Conservation (phyloP, 1,284 basidiomycete genomes). For the Entoloma clypeatum region DNA sequence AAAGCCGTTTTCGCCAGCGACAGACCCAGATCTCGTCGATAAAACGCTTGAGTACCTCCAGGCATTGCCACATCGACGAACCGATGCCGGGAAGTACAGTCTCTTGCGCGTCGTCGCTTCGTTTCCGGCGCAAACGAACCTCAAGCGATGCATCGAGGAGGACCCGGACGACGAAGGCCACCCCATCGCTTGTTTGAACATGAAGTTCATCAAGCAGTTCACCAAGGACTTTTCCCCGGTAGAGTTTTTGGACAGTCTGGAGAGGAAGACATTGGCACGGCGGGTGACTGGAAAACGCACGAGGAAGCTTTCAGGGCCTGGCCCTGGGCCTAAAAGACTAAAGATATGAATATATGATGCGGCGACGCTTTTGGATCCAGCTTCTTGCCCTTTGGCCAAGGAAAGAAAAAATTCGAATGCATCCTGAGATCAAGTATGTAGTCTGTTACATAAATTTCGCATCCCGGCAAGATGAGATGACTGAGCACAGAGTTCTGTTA, state of each 20-base stretch:
- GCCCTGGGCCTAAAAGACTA: slow-evolving; percentile 15
- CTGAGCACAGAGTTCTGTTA: too few species aligned
- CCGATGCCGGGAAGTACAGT: slow-evolving; percentile 33
- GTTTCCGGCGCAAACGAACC: slow-evolving; percentile 34
- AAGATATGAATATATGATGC: slow-evolving; percentile 10
- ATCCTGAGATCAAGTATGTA: too few species aligned
- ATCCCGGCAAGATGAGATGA: too few species aligned
- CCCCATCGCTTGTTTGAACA: slow-evolving; percentile 36
- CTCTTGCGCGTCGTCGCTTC: slow-evolving; percentile 35
- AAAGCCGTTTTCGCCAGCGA: slow-evolving; percentile 28
- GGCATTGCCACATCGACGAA: slow-evolving; percentile 28
- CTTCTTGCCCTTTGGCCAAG: too few species aligned
- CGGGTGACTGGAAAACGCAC: slow-evolving; percentile 20
- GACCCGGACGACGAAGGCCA: slow-evolving; percentile 33
- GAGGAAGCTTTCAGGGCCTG: slow-evolving; percentile 22
- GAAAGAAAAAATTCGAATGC: too few species aligned
- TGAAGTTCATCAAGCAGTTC: slow-evolving; percentile 33
- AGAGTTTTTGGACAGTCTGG: slow-evolving; percentile 29
- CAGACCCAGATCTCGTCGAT: slow-evolving; percentile 27
- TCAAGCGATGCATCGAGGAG: slow-evolving; percentile 32
- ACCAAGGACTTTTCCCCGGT: slow-evolving; percentile 31
- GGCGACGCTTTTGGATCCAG: too few species aligned
- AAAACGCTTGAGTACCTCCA: slow-evolving; percentile 23
- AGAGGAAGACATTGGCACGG: slow-evolving; percentile 19
- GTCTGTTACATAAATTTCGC: too few species aligned